Percentiles rank a stretch among this genome's conserved stretches.
phyloP scores from a whole-genome alignment of 441 rosid species.

The Omphalea diandra region DNA sequence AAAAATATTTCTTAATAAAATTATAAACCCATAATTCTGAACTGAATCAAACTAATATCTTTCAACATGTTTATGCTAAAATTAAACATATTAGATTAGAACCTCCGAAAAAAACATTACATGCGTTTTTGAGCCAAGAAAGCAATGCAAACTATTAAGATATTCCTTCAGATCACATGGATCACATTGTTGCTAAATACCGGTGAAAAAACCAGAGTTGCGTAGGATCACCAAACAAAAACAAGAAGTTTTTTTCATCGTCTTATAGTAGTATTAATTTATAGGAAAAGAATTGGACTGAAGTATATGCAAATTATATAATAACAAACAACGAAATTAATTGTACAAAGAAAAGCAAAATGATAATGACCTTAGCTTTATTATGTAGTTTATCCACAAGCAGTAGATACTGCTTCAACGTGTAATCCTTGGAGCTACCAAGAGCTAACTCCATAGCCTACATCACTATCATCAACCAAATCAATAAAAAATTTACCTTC shows the following conservation, averaged over 20 bases:
- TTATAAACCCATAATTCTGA: no score
- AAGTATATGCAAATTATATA: background rate
- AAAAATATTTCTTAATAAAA: background rate
- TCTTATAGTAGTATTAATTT: background rate
- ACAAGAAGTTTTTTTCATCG: background rate
- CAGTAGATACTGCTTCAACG: conserved; percentile 64
- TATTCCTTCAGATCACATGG: no score
- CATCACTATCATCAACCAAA: conserved; percentile 13
- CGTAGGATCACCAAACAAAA: background rate
- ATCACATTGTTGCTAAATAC: background rate
- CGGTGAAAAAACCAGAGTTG: background rate
- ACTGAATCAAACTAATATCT: no score
- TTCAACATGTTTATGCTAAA: background rate
- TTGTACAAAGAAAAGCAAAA: no score
- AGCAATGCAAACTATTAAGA: no score
- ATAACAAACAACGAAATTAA: no score
- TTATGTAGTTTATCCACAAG: conserved; percentile 54
- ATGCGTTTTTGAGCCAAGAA: no score
- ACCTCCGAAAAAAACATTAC: background rate
- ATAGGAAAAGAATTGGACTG: background rate
- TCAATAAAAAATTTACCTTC: background rate
- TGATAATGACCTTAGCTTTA: conserved; percentile 54
- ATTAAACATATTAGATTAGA: background rate
- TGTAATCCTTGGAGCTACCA: conserved; percentile 67
- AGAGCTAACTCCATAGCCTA: conserved; percentile 79